phyloP scores from a whole-genome alignment of 495 filamentous ascomycete species.

The Letharia columbiana region DNA sequence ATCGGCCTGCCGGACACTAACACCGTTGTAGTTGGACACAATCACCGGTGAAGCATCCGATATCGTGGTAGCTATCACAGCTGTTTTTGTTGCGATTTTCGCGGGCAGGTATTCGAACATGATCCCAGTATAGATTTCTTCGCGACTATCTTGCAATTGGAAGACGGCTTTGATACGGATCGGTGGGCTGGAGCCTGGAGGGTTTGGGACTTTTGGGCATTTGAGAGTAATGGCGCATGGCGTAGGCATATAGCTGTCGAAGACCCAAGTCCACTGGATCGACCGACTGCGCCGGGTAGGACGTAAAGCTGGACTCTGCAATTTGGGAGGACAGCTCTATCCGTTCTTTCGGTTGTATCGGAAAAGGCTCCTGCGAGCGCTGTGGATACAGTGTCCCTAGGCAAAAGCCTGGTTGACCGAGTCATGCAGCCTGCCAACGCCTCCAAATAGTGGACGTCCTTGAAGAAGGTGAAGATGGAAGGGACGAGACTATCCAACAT shows the following conservation, averaged over 20 bases:
- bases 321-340: background rate
- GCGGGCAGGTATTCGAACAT: too few relatives aligned
- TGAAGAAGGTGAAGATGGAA: background rate
- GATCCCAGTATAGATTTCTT: too few relatives aligned
- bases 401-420: background rate
- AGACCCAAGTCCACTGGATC: conserved; percentile 13
- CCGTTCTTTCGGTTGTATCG: background rate
- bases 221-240: conserved; percentile 17
- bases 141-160: too few relatives aligned
- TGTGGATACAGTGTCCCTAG: background rate
- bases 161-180: too few relatives aligned
- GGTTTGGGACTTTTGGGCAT: conserved; percentile 10
- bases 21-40: too few relatives aligned
- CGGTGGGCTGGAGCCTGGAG: background rate
- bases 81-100: too few relatives aligned
- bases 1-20: too few relatives aligned
- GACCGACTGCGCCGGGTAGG: background rate
- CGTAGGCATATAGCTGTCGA: conserved; percentile 14
- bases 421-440: background rate
- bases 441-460: background rate
- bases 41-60: too few relatives aligned
- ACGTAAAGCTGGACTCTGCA: conserved; percentile 10
- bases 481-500: background rate
- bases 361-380: background rate
- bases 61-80: too few relatives aligned